These are phyloP conservation scores for Chaetoceros muelleri DNA, from an alignment of 108 stramenopile species.

Conservation along the genomic window DNA sequence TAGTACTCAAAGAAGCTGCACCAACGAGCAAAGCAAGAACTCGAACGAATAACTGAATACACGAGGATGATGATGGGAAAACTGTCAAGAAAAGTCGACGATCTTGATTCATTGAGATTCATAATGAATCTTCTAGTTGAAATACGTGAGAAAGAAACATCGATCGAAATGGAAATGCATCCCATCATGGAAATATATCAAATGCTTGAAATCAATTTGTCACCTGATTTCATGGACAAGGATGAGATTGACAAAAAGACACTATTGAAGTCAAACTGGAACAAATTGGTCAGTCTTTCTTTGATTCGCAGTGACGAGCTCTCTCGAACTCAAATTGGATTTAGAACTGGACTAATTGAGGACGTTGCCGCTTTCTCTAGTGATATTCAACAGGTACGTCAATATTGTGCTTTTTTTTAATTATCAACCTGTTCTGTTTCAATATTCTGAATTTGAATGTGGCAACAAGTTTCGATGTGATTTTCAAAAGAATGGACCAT, in stretches of 20 bases:
- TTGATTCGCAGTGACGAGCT: conserved; percentile 67
- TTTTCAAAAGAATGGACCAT: conserved; percentile 69
- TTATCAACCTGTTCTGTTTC: neutral
- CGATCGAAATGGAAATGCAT: conserved; percentile 55
- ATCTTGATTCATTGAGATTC: conserved; percentile 70
- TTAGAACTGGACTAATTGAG: conserved; percentile 57
- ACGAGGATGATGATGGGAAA: conserved; percentile 51
- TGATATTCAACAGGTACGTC: conserved; percentile 37
- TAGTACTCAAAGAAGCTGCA: conserved; percentile 39
- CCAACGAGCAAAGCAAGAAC: conserved; percentile 26
- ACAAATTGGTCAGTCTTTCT: conserved; percentile 65
- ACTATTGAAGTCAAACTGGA: conserved; percentile 76
- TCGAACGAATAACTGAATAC: conserved; percentile 76
- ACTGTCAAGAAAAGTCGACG: conserved; percentile 44
- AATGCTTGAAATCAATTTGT: conserved; percentile 83
- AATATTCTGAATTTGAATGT: neutral
- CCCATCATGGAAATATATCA: conserved; percentile 89
- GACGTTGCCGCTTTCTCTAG: conserved; percentile 65
- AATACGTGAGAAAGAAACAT: conserved; percentile 48
- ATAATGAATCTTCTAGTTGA: conserved; percentile 73
- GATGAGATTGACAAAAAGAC: conserved; percentile 90
- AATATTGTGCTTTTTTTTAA: too few relatives aligned
- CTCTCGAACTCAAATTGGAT: conserved; percentile 58
- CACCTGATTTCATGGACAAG: conserved; percentile 81
- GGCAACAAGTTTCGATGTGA: conserved; percentile 52